Evolutionary conservation across 1,284 basidiomycete genomes (phyloP).

Genomic region (Ustilago lituana): DNA sequence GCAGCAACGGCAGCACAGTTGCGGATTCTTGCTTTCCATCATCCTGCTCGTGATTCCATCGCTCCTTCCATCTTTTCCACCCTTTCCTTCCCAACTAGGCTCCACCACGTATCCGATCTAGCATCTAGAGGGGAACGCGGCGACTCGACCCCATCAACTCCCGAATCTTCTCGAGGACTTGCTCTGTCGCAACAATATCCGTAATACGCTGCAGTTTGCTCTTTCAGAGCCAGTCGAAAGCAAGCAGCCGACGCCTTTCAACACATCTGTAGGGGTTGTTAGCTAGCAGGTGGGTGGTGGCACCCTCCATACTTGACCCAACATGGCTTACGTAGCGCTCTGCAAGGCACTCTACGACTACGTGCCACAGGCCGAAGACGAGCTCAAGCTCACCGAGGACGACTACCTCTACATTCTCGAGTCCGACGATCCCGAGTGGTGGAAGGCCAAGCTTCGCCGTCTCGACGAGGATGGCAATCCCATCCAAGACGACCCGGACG

Average conservation of each 20-base stretch:
- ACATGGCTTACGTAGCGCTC: conserved; percentile 65
- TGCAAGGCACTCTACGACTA: conserved; percentile 66
- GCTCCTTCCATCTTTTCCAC: not conserved
- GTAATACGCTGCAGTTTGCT: too few species aligned
- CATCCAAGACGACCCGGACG: conserved; percentile 36
- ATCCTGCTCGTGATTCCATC: not conserved
- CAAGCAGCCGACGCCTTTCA: too few species aligned
- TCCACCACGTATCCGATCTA: too few species aligned
- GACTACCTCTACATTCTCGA: conserved; percentile 65
- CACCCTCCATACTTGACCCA: conserved; percentile 3
- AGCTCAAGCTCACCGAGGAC: conserved; percentile 63
- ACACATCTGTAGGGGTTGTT: not conserved
- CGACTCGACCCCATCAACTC: too few species aligned
- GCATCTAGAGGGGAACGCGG: too few species aligned
- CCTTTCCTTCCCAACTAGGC: too few species aligned
- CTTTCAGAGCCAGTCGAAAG: too few species aligned
- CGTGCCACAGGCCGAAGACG: conserved; percentile 63
- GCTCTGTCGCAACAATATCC: too few species aligned
- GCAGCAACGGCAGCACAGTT: conserved; percentile 8
- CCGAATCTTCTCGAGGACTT: too few species aligned
- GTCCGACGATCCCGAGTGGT: conserved; percentile 64
- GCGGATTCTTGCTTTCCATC: conserved; percentile 7
- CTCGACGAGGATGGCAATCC: conserved; percentile 41
- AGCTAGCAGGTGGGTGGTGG: too few species aligned
- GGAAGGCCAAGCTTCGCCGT: conserved; percentile 60